Evolutionary conservation across 2,329 filamentous ascomycete genomes (phyloP).

Genomic region (Aureobasidium sp.): DNA sequence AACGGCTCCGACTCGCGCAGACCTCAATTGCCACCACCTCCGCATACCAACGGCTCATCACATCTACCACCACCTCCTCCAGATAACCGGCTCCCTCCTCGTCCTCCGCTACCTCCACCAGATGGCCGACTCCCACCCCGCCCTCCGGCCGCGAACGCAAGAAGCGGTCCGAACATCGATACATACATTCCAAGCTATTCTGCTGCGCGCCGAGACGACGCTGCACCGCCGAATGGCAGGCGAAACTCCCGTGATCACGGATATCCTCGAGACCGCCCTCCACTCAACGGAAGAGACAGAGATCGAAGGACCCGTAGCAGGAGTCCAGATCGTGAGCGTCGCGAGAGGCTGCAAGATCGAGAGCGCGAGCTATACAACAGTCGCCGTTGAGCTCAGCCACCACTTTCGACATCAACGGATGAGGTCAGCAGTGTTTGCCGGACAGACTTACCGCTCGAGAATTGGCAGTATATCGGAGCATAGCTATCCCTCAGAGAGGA

Average conservation of each 20-base stretch:
- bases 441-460: neutral
- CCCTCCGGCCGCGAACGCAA: conserved; percentile 21
- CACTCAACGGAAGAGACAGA: conserved; percentile 18
- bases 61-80: conserved; percentile 17
- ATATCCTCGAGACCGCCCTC: conserved; percentile 14
- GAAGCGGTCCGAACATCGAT: conserved; percentile 25
- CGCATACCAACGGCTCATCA: conserved; percentile 13
- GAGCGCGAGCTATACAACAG: conserved; percentile 27
- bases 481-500: neutral
- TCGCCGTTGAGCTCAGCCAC: conserved; percentile 16
- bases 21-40: conserved; percentile 15
- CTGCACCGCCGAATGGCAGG: conserved; percentile 12
- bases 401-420: neutral
- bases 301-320: conserved; percentile 21
- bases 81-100: conserved; percentile 16
- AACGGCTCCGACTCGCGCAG: conserved; percentile 19
- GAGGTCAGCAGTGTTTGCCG: neutral
- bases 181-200: conserved; percentile 39
- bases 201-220: conserved; percentile 16
- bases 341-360: conserved; percentile 28
- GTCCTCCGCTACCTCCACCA: conserved; percentile 26
- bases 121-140: conserved; percentile 16
- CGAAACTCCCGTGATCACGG: conserved; percentile 15
- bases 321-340: conserved; percentile 19
- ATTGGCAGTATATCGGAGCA: neutral